A percentile compares a stretch with the other conserved stretches of the same genome.
phyloP scores from a whole-genome alignment of 495 filamentous ascomycete genomes.

The Penicillium salamii region DNA sequence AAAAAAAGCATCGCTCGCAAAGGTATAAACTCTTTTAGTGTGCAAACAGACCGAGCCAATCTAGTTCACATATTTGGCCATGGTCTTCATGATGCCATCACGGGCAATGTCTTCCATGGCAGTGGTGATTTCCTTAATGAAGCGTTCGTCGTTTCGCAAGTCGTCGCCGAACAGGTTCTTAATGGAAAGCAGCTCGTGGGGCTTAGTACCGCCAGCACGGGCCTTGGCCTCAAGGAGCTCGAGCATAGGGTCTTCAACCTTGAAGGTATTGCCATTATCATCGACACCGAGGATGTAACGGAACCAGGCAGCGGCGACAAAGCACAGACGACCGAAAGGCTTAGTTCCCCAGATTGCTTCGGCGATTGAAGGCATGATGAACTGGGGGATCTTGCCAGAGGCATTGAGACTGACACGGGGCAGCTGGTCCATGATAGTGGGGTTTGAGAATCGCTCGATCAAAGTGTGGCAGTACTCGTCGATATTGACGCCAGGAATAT shows the following conservation, averaged over 20 bases:
- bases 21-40: slow-evolving; percentile 8
- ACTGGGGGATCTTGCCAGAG: slow-evolving; percentile 50
- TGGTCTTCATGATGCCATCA: slow-evolving; percentile 42
- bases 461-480: slow-evolving; percentile 46
- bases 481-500: slow-evolving; percentile 44
- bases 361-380: slow-evolving; percentile 50
- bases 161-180: slow-evolving; percentile 47
- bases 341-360: slow-evolving; percentile 43
- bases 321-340: slow-evolving; percentile 45
- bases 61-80: slow-evolving; percentile 45
- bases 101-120: slow-evolving; percentile 40
- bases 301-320: slow-evolving; percentile 47
- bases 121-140: slow-evolving; percentile 34
- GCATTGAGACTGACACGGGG: slow-evolving; percentile 45
- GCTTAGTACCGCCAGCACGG: slow-evolving; percentile 33
- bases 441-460: slow-evolving; percentile 49
- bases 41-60: slow-evolving; percentile 1
- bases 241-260: slow-evolving; percentile 44
- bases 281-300: slow-evolving; percentile 43
- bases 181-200: slow-evolving; percentile 35
- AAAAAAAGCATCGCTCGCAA: slow-evolving; percentile 16
- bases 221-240: slow-evolving; percentile 43
- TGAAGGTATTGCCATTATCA: slow-evolving; percentile 36
- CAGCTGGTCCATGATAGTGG: slow-evolving; percentile 46
- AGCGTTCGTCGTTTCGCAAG: slow-evolving; percentile 38